A percentile compares a stretch with the other conserved stretches of the same genome.
Conservation (phyloP, 73 alveolate species). For the Paramecium octaurelia region DNA sequence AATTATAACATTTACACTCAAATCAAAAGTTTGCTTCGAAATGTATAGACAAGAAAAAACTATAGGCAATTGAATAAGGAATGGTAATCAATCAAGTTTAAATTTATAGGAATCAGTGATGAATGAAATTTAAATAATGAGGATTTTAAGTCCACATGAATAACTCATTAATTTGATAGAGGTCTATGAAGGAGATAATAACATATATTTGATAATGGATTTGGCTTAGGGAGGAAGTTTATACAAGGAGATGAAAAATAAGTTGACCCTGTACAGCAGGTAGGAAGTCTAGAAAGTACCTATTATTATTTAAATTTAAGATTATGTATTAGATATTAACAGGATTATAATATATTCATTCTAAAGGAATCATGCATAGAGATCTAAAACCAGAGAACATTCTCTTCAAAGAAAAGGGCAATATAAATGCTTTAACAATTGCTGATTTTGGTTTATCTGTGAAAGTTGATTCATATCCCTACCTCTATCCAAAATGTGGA, state of each 20-base stretch:
- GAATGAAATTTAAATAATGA: slow-evolving; percentile 50
- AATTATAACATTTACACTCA: slow-evolving; percentile 37
- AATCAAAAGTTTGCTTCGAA: slow-evolving; percentile 51
- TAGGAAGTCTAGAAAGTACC: neutral
- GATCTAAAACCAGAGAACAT: slow-evolving; percentile 58
- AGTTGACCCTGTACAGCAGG: neutral
- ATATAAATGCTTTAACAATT: slow-evolving; percentile 1
- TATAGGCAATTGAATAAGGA: slow-evolving; percentile 35
- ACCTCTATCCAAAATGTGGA: slow-evolving; percentile 64
- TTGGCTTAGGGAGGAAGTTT: slow-evolving; percentile 58
- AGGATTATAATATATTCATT: slow-evolving; percentile 43
- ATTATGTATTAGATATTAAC: slow-evolving; percentile 37
- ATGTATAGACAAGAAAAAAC: slow-evolving; percentile 50
- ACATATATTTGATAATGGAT: slow-evolving; percentile 84
- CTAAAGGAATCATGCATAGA: slow-evolving; percentile 59
- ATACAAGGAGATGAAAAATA: neutral
- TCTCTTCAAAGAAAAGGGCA: slow-evolving; percentile 22
- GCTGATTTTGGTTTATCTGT: slow-evolving; percentile 61
- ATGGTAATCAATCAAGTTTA: neutral
- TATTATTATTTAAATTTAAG: neutral
- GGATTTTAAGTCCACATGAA: neutral
- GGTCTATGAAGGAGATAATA: slow-evolving; percentile 92
- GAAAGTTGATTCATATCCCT: slow-evolving; percentile 21
- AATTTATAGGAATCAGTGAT: slow-evolving; percentile 17
- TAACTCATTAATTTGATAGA: slow-evolving; percentile 76